Percentiles rank a stretch among this genome's conserved stretches.
Conservation (phyloP, 495 filamentous ascomycete species). For the Penicillium crystallinum region DNA sequence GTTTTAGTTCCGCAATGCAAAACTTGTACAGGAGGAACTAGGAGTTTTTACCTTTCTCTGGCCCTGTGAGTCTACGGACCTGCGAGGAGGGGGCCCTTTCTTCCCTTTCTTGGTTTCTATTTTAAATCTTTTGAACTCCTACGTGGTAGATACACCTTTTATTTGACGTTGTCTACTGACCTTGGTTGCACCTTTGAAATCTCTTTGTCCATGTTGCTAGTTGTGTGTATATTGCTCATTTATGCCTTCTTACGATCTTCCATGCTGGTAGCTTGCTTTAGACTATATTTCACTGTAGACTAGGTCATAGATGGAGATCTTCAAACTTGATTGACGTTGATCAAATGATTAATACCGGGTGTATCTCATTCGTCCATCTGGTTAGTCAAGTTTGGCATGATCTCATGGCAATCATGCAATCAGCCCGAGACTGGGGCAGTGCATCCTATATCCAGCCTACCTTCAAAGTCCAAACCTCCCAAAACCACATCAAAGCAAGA, state of each 20-base stretch:
- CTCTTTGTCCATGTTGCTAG: constrained; percentile 22
- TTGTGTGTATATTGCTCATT: constrained; percentile 30
- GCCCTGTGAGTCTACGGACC: not conserved
- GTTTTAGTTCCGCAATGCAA: constrained; percentile 16
- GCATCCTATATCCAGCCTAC: too few species aligned
- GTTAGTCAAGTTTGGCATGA: too few species aligned
- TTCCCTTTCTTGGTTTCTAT: constrained; percentile 18
- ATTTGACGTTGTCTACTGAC: constrained; percentile 33
- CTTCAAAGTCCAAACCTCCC: not conserved
- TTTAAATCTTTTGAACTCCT: constrained; percentile 27
- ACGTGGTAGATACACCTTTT: constrained; percentile 38
- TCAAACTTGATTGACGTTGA: too few species aligned
- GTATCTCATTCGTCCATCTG: too few species aligned
- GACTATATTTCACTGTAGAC: too few species aligned
- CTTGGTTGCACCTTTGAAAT: constrained; percentile 28
- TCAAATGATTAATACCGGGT: too few species aligned
- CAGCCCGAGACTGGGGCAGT: too few species aligned
- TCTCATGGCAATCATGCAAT: too few species aligned
- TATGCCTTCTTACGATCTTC: constrained; percentile 18
- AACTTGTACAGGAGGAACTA: constrained; percentile 33
- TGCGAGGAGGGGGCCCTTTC: not conserved
- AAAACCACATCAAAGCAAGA: not conserved
- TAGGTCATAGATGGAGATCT: too few species aligned
- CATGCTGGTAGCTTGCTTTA: too few species aligned
- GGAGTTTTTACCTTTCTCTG: constrained; percentile 26